phyloP scores from a whole-genome alignment of 495 filamentous ascomycete genomes.

The Peziza echinospora region DNA sequence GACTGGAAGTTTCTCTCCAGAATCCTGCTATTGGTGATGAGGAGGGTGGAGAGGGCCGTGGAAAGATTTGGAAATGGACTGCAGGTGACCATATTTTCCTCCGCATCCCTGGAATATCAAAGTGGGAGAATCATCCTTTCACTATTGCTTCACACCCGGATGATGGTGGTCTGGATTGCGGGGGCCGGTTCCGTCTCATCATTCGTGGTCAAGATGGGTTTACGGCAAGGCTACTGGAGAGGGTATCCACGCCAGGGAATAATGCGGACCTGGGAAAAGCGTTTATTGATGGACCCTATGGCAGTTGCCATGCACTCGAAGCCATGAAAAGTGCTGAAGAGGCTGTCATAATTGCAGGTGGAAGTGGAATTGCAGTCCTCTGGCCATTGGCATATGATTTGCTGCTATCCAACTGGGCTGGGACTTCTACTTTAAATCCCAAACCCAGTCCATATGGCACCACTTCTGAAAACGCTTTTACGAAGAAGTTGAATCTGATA shows the following conservation, averaged over 20 bases:
- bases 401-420: too few relatives aligned
- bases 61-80: too few relatives aligned
- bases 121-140: conserved; percentile 37
- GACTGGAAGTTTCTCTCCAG: too few relatives aligned
- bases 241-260: conserved; percentile 22
- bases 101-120: conserved; percentile 29
- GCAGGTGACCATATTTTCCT: conserved; percentile 39
- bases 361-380: conserved; percentile 39
- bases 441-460: too few relatives aligned
- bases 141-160: too few relatives aligned
- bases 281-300: conserved; percentile 35
- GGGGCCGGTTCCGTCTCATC: too few relatives aligned
- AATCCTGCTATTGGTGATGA: too few relatives aligned
- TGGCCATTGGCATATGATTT: conserved; percentile 31
- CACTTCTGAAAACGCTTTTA: too few relatives aligned
- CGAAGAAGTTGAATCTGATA: too few relatives aligned
- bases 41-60: too few relatives aligned
- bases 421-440: too few relatives aligned
- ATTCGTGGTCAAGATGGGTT: conserved; percentile 38
- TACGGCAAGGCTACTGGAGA: conserved; percentile 32
- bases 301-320: conserved; percentile 26
- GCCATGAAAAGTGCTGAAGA: conserved; percentile 24
- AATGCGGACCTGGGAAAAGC: conserved; percentile 22
- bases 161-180: conserved; percentile 22
- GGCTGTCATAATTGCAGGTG: conserved; percentile 35